Evolutionary conservation across 169 alveolate genomes (phyloP).

Genomic region (Condylostoma magnum): DNA sequence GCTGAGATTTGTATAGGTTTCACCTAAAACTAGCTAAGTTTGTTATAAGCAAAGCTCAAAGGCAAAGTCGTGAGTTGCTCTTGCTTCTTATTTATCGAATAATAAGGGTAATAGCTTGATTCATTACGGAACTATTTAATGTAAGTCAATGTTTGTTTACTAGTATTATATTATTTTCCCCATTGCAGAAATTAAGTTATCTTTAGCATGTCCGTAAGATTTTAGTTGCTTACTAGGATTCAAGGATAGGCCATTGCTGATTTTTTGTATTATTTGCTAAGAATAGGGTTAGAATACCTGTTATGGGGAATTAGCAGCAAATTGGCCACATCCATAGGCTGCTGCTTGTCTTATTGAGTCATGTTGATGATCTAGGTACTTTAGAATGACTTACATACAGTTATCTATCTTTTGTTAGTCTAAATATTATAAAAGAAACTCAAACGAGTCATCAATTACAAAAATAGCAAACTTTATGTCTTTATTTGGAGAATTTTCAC

Average conservation of each 20-base stretch:
- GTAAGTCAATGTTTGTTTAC: slow-evolving; percentile 30
- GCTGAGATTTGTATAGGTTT: slow-evolving; percentile 24
- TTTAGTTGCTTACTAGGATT: slow-evolving; percentile 58
- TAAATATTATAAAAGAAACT: slow-evolving; percentile 65
- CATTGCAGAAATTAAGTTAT: slow-evolving; percentile 76
- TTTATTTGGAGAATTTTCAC: slow-evolving; percentile 44
- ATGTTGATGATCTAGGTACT: slow-evolving; percentile 44
- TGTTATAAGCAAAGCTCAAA: slow-evolving; percentile 35
- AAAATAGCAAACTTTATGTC: slow-evolving; percentile 64
- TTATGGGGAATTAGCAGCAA: slow-evolving; percentile 51
- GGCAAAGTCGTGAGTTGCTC: slow-evolving; percentile 49
- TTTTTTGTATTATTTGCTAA: slow-evolving; percentile 37
- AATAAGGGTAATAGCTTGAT: slow-evolving; percentile 55
- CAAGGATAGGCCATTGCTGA: slow-evolving; percentile 45
- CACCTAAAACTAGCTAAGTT: slow-evolving; percentile 37
- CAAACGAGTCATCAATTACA: slow-evolving; percentile 82
- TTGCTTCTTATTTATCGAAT: slow-evolving; percentile 65
- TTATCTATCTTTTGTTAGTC: slow-evolving; percentile 51
- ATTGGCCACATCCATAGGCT: slow-evolving; percentile 75
- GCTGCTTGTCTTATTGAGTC: slow-evolving; percentile 83
- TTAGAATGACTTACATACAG: slow-evolving; percentile 51
- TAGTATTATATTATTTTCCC: slow-evolving; percentile 76
- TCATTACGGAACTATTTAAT: slow-evolving; percentile 48
- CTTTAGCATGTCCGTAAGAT: slow-evolving; percentile 72
- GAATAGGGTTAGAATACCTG: slow-evolving; percentile 43